Conservation (phyloP, 257 asterid species). For the Solanum medicagineum region DNA sequence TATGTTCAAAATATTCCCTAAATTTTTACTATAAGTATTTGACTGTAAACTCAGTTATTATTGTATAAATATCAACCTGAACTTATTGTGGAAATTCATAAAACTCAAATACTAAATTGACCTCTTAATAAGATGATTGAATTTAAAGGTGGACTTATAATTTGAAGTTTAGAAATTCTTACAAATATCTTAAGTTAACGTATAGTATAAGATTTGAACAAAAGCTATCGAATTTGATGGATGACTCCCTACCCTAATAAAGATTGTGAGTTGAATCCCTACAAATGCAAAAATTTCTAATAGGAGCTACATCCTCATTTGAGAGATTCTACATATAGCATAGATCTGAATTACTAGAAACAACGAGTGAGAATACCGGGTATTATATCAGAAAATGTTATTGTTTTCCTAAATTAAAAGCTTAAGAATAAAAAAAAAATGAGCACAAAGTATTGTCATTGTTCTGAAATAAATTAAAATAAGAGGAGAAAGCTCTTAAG, state of each 20-base stretch:
- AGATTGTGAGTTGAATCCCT: not conserved
- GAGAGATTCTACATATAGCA: not conserved
- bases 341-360: not conserved
- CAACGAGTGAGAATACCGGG: accelerated
- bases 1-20: not conserved
- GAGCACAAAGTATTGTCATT: not conserved
- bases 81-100: not conserved
- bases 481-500: not conserved
- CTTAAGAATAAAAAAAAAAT: not conserved
- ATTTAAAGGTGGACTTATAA: not conserved
- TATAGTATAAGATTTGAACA: not conserved
- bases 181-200: not conserved
- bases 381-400: not conserved
- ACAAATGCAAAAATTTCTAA: not conserved
- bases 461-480: not conserved
- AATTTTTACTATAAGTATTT: not conserved
- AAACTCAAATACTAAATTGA: too few relatives aligned
- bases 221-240: too few relatives aligned
- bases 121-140: not conserved
- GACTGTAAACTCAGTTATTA: not conserved
- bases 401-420: not conserved
- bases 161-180: not conserved
- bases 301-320: not conserved
- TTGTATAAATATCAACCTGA: not conserved
- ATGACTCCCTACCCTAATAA: not conserved